Evolutionary conservation across 2,329 filamentous ascomycete species (phyloP), one percentile per base, ranked within the genome.

Genomic region (Botrytis tulipae): DNA sequence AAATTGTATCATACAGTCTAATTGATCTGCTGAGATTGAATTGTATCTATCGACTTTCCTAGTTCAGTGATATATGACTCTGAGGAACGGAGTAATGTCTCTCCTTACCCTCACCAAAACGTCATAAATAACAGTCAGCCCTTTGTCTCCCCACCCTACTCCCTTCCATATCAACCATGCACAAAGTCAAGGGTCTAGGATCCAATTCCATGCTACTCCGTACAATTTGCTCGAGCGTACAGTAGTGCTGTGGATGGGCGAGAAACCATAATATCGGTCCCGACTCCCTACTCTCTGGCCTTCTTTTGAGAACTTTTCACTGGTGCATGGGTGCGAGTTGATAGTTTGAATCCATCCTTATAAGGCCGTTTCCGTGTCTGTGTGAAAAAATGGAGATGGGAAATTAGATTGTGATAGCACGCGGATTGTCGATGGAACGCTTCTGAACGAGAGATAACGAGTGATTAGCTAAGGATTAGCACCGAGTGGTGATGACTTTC

Each of bases 311-410:
- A 44, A 42, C 16, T 29, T 46, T 32, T 65, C 44, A 65, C n/a
- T 35, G 62, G 42, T 65, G 40, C 40, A 42, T 44, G 18, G 40
- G 59, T 40, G 59, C n/a, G 62, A n/a, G 10, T 65, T n/a, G 46
- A 48, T 48, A 10, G 63, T 35, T n/a, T 37, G 32, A 40, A 18
- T 51, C 22, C 25, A 35, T 67, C 25, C 42, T 37, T 54, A 51
- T 54, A n/a, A 42, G 60, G 12, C 35, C 60, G 22, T 25, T 18
- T 18, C 51, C 12, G 35, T 40, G 37, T 62, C 60, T 62, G 12
- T 40, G 59, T 40, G 46, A 29, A 68, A 57, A 68, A 48, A 57
- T 42, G 65, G 46, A 42, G 65, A 68, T 54, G 35, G 65, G 35
- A 68, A 54, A 68, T 57, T 68, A 18, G 46, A 54, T 32, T 37